A percentile compares a stretch with the other conserved stretches of the same genome.
These are phyloP conservation scores for Alectoria sarmentosa DNA, from an alignment of 495 filamentous ascomycete genomes.

Conservation along the genomic window DNA sequence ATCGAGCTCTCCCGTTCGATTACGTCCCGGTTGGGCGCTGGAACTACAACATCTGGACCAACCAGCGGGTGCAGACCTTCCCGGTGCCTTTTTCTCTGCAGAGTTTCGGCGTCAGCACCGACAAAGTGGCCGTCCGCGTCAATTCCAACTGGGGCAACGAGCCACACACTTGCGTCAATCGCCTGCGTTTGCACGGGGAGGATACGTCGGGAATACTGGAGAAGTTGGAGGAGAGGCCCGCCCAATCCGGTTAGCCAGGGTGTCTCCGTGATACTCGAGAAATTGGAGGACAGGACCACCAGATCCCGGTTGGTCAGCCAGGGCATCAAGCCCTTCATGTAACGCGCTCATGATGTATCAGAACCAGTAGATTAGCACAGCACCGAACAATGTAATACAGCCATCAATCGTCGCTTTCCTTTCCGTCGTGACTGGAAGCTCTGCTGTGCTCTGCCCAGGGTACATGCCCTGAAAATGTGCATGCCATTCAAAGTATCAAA, in stretches of 20 bases:
- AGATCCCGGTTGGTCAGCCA: no score
- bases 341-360: conserved; percentile 3
- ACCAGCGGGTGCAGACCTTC: conserved; percentile 35
- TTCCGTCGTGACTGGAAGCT: no score
- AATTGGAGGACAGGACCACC: no score
- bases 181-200: conserved; percentile 39
- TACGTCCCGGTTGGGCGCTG: conserved; percentile 39
- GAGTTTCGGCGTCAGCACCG: conserved; percentile 30
- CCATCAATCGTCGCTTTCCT: no score
- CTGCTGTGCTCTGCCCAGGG: not conserved
- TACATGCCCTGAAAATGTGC: no score
- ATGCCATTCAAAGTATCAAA: no score
- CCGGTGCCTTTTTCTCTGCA: conserved; percentile 35
- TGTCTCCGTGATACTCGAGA: not conserved
- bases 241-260: no score
- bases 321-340: no score
- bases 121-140: conserved; percentile 39
- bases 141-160: conserved; percentile 42
- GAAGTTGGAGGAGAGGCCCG: no score
- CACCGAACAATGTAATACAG: not conserved
- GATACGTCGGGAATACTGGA: conserved; percentile 13
- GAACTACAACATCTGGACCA: conserved; percentile 36
- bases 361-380: not conserved
- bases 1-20: conserved; percentile 13
- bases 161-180: conserved; percentile 42